Conservation (phyloP, 225 moss, liverwort and hornwort species). For the Polytrichum commune region DNA sequence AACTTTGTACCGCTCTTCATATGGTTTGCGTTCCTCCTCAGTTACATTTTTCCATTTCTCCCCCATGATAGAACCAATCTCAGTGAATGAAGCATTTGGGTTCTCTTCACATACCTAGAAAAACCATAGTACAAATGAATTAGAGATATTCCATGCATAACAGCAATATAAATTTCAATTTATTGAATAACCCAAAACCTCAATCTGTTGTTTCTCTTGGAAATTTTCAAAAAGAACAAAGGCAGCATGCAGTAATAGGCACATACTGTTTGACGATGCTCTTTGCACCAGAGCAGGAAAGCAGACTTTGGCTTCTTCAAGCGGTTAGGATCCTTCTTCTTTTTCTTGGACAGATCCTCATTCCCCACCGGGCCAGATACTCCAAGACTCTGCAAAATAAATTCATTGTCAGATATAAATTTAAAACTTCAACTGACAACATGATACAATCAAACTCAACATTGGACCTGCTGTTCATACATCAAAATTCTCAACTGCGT, state of each 20-base stretch:
- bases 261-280: constrained; percentile 57
- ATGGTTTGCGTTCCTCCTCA: constrained; percentile 80
- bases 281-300: constrained; percentile 87
- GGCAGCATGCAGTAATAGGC: neutral
- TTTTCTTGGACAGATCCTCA: constrained; percentile 53
- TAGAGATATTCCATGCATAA: constrained; percentile 78
- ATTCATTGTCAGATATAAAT: neutral
- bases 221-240: too few species aligned
- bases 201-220: too few species aligned
- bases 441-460: too few species aligned
- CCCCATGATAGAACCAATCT: constrained; percentile 71
- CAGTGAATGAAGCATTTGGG: constrained; percentile 63
- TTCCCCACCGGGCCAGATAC: constrained; percentile 19
- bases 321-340: constrained; percentile 55
- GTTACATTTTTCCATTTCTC: constrained; percentile 85
- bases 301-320: constrained; percentile 69
- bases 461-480: too few species aligned
- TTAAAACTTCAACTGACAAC: too few species aligned
- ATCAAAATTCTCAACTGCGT: too few species aligned
- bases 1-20: constrained; percentile 69
- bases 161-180: constrained; percentile 15
- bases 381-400: constrained; percentile 43
- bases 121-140: constrained; percentile 16
- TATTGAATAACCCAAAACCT: too few species aligned
- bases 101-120: constrained; percentile 67